These are phyloP conservation scores for Gracilaria gracilis DNA, from an alignment of 23 red algal genomes.

Conservation along the genomic window DNA sequence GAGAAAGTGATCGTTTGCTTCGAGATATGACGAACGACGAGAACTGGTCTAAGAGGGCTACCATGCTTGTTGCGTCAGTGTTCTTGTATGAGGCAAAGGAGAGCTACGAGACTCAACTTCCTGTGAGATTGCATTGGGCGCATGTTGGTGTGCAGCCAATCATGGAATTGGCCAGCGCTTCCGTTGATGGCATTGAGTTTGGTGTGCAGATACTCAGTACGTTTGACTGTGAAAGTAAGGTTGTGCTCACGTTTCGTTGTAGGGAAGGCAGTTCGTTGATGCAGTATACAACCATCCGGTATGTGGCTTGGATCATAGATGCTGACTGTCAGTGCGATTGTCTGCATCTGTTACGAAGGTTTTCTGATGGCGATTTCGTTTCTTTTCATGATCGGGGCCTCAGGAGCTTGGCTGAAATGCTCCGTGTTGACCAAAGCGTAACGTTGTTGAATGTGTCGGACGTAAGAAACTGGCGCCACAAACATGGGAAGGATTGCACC, in stretches of 20 bases:
- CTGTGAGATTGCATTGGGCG: slow-evolving; percentile 17
- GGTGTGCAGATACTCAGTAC: slow-evolving; percentile 10
- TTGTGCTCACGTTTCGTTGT: not conserved
- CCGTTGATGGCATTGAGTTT: not conserved
- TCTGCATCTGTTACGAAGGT: slow-evolving; percentile 4
- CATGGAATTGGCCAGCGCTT: slow-evolving; percentile 8
- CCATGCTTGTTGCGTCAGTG: slow-evolving; percentile 33
- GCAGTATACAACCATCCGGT: not conserved
- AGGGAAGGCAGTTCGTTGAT: not conserved
- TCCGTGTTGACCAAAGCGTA: not conserved
- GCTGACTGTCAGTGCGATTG: slow-evolving; percentile 19
- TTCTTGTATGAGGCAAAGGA: not conserved
- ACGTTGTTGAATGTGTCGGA: slow-evolving; percentile 10
- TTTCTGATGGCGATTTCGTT: not conserved
- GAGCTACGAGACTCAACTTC: slow-evolving; percentile 21
- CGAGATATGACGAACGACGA: slow-evolving; percentile 4
- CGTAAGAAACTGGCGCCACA: slow-evolving; percentile 7
- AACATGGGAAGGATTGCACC: slow-evolving; percentile 25
- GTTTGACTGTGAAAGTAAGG: not conserved
- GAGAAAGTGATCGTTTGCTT: not conserved
- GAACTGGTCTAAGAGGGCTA: slow-evolving; percentile 21
- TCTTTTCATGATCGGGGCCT: not conserved
- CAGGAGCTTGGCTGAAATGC: not conserved
- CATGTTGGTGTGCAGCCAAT: slow-evolving; percentile 5
- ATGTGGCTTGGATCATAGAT: slow-evolving; percentile 21